Conservation (phyloP, 768 basidiomycete genomes). For the Lyophyllum decastes region DNA sequence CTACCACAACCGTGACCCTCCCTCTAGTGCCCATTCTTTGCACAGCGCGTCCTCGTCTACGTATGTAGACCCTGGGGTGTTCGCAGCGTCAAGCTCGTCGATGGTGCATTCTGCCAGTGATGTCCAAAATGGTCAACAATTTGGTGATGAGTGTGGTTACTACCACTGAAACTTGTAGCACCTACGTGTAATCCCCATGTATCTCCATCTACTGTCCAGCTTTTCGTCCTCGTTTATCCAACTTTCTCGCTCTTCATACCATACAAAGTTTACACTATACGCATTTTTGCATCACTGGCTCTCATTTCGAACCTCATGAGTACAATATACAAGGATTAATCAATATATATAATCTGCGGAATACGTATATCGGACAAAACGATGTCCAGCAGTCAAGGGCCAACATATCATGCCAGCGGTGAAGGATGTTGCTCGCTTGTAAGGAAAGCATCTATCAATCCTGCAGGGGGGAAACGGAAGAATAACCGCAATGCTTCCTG, state of each 20-base stretch:
- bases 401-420: background rate
- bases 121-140: constrained; percentile 42
- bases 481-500: background rate
- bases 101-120: constrained; percentile 35
- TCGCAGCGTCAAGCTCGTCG: constrained; percentile 24
- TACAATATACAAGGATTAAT: constrained; percentile 14
- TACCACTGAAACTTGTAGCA: constrained; percentile 29
- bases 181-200: background rate
- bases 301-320: constrained; percentile 8
- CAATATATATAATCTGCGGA: constrained; percentile 3
- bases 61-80: constrained; percentile 23
- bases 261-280: constrained; percentile 6
- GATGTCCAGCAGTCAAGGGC: background rate
- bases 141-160: constrained; percentile 42
- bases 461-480: background rate
- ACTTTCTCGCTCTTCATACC: background rate
- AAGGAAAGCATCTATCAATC: background rate
- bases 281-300: background rate
- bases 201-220: background rate
- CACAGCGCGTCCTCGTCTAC: constrained; percentile 18
- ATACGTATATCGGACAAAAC: background rate
- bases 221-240: too few species aligned
- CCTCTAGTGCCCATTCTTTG: constrained; percentile 23
- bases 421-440: background rate
- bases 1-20: constrained; percentile 30